Conservation (phyloP, 768 basidiomycete genomes). For the Phanerodontia chrysosporium region DNA sequence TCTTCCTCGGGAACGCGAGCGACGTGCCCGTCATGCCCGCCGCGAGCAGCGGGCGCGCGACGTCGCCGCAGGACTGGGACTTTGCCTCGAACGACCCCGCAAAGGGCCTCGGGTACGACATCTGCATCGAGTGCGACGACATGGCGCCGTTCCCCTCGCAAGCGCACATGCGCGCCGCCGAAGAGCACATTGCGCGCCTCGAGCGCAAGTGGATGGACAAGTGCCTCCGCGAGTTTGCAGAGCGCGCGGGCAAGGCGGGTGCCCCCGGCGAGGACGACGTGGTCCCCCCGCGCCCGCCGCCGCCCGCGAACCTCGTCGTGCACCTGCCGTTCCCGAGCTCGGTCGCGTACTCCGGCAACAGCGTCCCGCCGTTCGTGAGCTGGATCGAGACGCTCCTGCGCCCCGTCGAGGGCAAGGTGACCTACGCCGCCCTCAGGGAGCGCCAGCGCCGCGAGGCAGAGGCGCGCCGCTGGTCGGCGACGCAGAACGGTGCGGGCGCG, state of each 20-base stretch:
- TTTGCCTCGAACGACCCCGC: slow-evolving; percentile 37
- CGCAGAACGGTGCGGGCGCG: background rate
- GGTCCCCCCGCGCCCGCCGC: slow-evolving; percentile 61
- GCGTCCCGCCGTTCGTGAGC: slow-evolving; percentile 57
- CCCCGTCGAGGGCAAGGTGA: slow-evolving; percentile 33
- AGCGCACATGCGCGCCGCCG: slow-evolving; percentile 64
- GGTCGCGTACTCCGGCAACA: slow-evolving; percentile 46
- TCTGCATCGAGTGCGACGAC: slow-evolving; percentile 88
- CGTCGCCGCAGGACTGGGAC: slow-evolving; percentile 29
- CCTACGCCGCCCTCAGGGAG: slow-evolving; percentile 13
- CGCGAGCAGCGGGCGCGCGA: background rate
- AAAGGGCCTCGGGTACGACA: slow-evolving; percentile 67
- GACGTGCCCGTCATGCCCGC: slow-evolving; percentile 52
- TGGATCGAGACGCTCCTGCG: slow-evolving; percentile 66
- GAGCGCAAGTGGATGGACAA: slow-evolving; percentile 64
- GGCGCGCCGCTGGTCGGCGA: background rate
- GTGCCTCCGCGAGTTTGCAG: slow-evolving; percentile 25
- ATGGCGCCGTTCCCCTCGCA: slow-evolving; percentile 68
- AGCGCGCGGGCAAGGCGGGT: background rate
- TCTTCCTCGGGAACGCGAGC: slow-evolving; percentile 78
- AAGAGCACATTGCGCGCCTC: slow-evolving; percentile 66
- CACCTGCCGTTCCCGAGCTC: slow-evolving; percentile 76
- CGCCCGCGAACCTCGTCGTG: slow-evolving; percentile 65
- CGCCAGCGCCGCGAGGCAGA: slow-evolving; percentile 8
- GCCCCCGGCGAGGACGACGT: slow-evolving; percentile 18